Conservation (phyloP, 1,284 basidiomycete genomes). For the Trichosporon faecale region DNA sequence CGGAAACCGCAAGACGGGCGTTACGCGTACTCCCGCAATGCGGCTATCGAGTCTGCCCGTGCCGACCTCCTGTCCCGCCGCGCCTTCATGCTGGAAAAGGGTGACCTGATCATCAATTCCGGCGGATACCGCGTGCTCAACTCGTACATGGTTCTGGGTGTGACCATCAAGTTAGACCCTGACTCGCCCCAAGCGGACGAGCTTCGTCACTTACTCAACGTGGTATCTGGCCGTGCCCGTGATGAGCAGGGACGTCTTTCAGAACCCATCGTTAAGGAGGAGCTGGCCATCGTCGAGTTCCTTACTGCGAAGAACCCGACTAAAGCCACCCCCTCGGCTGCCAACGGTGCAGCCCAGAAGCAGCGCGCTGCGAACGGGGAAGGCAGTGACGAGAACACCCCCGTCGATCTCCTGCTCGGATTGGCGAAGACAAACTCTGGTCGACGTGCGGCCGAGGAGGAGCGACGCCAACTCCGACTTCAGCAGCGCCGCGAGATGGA, state of each 20-base stretch:
- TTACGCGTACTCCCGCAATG: constrained; percentile 52
- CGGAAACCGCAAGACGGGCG: constrained; percentile 50
- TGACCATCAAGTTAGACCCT: constrained; percentile 53
- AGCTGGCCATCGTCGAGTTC: constrained; percentile 53
- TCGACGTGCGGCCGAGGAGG: constrained; percentile 47
- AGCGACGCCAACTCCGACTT: constrained; percentile 45
- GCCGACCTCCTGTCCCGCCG: constrained; percentile 51
- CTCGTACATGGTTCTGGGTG: constrained; percentile 53
- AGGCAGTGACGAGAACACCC: constrained; percentile 39
- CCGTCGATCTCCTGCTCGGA: constrained; percentile 47
- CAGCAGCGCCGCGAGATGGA: constrained; percentile 45
- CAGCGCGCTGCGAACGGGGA: constrained; percentile 13
- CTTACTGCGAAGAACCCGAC: constrained; percentile 46
- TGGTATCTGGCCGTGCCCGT: constrained; percentile 52
- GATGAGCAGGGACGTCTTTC: constrained; percentile 49
- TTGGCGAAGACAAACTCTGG: constrained; percentile 48
- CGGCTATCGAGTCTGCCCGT: constrained; percentile 53
- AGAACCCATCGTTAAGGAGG: constrained; percentile 53
- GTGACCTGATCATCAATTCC: constrained; percentile 50
- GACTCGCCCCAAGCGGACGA: constrained; percentile 52
- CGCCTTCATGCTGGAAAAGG: constrained; percentile 53
- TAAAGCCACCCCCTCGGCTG: constrained; percentile 17
- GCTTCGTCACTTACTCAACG: constrained; percentile 50
- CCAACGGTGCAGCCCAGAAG: constrained; percentile 21
- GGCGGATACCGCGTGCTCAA: constrained; percentile 52